Evolutionary conservation across 768 basidiomycete genomes (phyloP).

Genomic region (Erythrobasidium yunnanense): DNA sequence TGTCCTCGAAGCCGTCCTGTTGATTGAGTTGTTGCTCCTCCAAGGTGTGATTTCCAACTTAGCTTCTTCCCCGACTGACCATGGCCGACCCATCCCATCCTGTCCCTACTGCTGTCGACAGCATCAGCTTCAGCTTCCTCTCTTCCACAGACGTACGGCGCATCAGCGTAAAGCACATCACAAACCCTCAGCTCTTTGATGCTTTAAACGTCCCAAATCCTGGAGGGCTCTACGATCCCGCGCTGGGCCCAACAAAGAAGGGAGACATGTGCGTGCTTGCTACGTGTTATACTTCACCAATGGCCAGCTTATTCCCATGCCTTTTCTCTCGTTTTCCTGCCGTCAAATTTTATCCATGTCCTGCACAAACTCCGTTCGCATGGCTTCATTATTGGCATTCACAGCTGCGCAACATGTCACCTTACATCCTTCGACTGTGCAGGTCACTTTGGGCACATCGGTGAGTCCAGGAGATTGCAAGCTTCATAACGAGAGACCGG

Average conservation of each 20-base stretch:
- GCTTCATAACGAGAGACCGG: background rate
- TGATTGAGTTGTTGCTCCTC: too few relatives aligned
- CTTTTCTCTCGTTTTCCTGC: background rate
- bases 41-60: too few relatives aligned
- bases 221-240: slow-evolving; percentile 89
- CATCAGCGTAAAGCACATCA: slow-evolving; percentile 94
- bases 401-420: slow-evolving; percentile 83
- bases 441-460: slow-evolving; percentile 96
- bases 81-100: slow-evolving; percentile 66
- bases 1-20: too few relatives aligned
- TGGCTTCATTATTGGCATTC: too few relatives aligned
- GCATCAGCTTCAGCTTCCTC: slow-evolving; percentile 86
- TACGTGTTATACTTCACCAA: background rate
- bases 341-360: background rate
- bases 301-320: background rate
- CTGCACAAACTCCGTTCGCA: too few relatives aligned
- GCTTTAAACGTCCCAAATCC: slow-evolving; percentile 82
- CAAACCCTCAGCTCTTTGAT: slow-evolving; percentile 84
- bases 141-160: slow-evolving; percentile 73
- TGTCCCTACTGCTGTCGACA: slow-evolving; percentile 69
- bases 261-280: slow-evolving; percentile 71
- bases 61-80: too few relatives aligned
- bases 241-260: slow-evolving; percentile 76
- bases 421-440: slow-evolving; percentile 90
- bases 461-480: background rate